phyloP scores from a whole-genome alignment of 805 yeast species.

The Candida vartiovaarae region DNA sequence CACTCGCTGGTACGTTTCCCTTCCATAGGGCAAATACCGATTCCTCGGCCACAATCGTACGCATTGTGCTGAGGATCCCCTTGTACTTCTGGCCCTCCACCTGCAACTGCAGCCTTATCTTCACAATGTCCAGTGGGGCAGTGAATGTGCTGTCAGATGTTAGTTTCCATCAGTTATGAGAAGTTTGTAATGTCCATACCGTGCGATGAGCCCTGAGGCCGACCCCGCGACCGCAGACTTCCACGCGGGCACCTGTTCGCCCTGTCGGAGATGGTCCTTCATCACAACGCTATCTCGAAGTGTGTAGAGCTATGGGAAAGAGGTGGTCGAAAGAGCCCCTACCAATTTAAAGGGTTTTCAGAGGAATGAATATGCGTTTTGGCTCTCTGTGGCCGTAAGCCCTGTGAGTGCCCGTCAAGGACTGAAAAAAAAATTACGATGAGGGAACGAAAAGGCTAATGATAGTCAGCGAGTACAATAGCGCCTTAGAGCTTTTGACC shows the following conservation, averaged over 20 bases:
- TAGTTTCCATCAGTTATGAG: neutral
- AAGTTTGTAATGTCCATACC: constrained; percentile 12
- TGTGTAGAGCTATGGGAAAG: too few species aligned
- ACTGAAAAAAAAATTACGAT: too few species aligned
- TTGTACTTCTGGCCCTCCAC: constrained; percentile 26
- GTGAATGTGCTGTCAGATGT: constrained; percentile 40
- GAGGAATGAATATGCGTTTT: too few species aligned
- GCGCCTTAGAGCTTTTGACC: too few species aligned
- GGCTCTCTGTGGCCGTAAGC: too few species aligned
- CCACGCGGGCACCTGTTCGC: constrained; percentile 33
- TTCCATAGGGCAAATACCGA: constrained; percentile 85
- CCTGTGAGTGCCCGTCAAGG: too few species aligned
- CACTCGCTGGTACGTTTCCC: constrained; percentile 89
- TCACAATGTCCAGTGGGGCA: constrained; percentile 76
- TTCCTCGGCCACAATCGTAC: constrained; percentile 47
- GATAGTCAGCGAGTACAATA: too few species aligned
- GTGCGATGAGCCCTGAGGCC: constrained; percentile 36
- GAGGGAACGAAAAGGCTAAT: too few species aligned
- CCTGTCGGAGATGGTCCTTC: constrained; percentile 37
- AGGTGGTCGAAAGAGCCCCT: too few species aligned
- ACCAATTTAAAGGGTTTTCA: too few species aligned
- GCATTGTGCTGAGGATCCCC: constrained; percentile 33
- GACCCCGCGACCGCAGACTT: constrained; percentile 41
- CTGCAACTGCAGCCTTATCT: constrained; percentile 67
- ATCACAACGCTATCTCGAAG: neutral